Evolutionary conservation across 2,329 filamentous ascomycete genomes (phyloP).

Genomic region (Cladophialophora chaetospira): DNA sequence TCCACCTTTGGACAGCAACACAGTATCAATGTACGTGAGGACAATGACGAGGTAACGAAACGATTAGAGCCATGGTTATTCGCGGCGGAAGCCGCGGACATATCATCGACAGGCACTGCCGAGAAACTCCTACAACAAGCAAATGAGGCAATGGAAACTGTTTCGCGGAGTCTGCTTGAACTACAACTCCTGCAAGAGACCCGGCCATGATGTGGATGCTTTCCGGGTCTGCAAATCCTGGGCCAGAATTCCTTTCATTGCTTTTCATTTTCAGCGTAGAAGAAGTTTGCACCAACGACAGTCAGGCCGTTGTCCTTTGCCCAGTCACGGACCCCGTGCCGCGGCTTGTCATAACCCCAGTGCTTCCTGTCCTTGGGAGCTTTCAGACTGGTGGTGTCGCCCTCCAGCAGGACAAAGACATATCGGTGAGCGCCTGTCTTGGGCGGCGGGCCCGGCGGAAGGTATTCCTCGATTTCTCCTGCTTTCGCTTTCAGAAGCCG

Average conservation of each 20-base stretch:
- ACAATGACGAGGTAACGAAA: slow-evolving; percentile 19
- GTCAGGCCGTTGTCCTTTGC: slow-evolving; percentile 36
- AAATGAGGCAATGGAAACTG: slow-evolving; percentile 19
- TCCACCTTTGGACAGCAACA: slow-evolving; percentile 12
- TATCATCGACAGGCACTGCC: slow-evolving; percentile 6
- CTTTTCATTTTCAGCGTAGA: slow-evolving; percentile 36
- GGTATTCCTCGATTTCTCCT: slow-evolving; percentile 52
- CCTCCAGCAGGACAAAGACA: slow-evolving; percentile 56
- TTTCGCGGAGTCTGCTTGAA: slow-evolving; percentile 17
- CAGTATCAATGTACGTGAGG: not conserved
- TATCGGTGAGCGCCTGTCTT: slow-evolving; percentile 62
- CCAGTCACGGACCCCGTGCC: slow-evolving; percentile 51
- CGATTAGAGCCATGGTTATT: slow-evolving; percentile 30
- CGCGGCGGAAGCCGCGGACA: slow-evolving; percentile 28
- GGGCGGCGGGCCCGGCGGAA: slow-evolving; percentile 56
- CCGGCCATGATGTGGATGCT: not conserved
- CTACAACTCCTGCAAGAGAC: slow-evolving; percentile 12
- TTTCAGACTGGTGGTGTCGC: slow-evolving; percentile 43
- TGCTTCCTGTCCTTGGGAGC: slow-evolving; percentile 49
- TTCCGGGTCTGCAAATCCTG: not conserved
- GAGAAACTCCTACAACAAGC: slow-evolving; percentile 21
- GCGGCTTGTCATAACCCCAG: slow-evolving; percentile 56
- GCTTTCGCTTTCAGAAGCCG: slow-evolving; percentile 21
- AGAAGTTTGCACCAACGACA: slow-evolving; percentile 37
- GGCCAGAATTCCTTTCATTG: slow-evolving; percentile 19